Conservation (phyloP, 192 early-diverging fungal genomes). For the Backusella tuberculispora region DNA sequence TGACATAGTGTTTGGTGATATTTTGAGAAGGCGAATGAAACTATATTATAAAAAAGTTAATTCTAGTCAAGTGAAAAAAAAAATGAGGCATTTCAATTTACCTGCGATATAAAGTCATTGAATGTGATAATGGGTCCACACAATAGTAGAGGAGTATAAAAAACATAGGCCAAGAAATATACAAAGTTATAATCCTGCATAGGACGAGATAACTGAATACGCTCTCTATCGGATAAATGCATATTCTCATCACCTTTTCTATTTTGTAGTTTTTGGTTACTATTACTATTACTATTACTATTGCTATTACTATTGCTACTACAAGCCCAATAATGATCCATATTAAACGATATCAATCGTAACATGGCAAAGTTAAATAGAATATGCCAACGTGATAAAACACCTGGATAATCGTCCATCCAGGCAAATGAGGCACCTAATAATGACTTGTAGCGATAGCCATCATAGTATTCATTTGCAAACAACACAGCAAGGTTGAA, state of each 20-base stretch:
- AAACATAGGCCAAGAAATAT: conserved; percentile 77
- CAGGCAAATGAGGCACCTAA: conserved; percentile 22
- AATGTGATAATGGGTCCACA: conserved; percentile 95
- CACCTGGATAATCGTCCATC: conserved; percentile 67
- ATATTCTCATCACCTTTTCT: conserved; percentile 29
- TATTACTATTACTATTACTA: conserved; percentile 20
- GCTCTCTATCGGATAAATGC: conserved; percentile 56
- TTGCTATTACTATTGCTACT: conserved; percentile 21
- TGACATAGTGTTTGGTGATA: conserved; percentile 36
- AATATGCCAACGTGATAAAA: conserved; percentile 83
- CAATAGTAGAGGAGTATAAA: conserved; percentile 91
- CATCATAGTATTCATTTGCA: conserved; percentile 73
- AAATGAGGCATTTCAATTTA: conserved; percentile 22
- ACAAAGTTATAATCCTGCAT: conserved; percentile 72
- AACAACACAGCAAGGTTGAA: conserved; percentile 84
- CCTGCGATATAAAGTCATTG: conserved; percentile 89
- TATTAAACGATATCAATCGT: conserved; percentile 86
- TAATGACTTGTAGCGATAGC: conserved; percentile 64
- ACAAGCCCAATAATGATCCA: conserved; percentile 88
- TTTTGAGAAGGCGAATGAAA: conserved; percentile 58
- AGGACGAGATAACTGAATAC: conserved; percentile 57
- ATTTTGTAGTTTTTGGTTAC: conserved; percentile 40
- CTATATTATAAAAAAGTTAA: conserved; percentile 22
- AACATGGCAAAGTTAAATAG: conserved; percentile 90
- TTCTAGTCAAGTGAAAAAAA: background rate